A percentile compares a stretch with the other conserved stretches of the same genome.
phyloP scores from a whole-genome alignment of 2,329 filamentous ascomycete genomes.

The Podosphaera leucotricha region DNA sequence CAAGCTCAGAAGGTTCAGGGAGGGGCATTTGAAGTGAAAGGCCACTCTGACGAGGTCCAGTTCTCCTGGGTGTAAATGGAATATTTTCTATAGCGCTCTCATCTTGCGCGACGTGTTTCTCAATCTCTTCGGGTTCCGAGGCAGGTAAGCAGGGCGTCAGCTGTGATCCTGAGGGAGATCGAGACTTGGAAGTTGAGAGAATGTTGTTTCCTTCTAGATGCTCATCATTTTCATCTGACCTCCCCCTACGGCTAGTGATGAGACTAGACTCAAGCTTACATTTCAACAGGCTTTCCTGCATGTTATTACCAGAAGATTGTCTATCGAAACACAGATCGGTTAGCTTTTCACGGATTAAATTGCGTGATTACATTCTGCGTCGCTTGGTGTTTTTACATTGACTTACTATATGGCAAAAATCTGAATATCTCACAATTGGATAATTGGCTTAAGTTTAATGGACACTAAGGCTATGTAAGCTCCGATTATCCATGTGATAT shows the following conservation, averaged over 20 bases:
- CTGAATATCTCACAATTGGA: too few relatives aligned
- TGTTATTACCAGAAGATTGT: too few relatives aligned
- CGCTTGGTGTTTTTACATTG: too few relatives aligned
- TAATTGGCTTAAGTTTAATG: too few relatives aligned
- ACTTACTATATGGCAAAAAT: too few relatives aligned
- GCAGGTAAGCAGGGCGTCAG: slow-evolving; percentile 14
- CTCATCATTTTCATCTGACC: neutral
- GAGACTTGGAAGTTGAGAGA: slow-evolving; percentile 11
- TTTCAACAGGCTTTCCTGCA: too few relatives aligned
- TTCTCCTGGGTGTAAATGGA: slow-evolving; percentile 51
- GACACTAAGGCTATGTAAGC: too few relatives aligned
- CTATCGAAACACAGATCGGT: too few relatives aligned
- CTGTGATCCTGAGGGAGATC: slow-evolving; percentile 14
- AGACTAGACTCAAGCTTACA: neutral
- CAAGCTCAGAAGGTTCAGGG: slow-evolving; percentile 27
- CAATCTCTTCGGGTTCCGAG: slow-evolving; percentile 15
- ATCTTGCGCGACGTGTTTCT: slow-evolving; percentile 14
- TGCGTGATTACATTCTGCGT: too few relatives aligned
- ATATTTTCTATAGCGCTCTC: slow-evolving; percentile 16
- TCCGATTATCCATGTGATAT: too few relatives aligned
- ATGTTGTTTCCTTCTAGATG: neutral
- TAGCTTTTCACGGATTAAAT: too few relatives aligned
- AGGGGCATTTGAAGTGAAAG: slow-evolving; percentile 48
- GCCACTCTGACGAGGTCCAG: slow-evolving; percentile 35
- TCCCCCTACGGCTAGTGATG: neutral